These are phyloP conservation scores for Boletus rufocinnamomeus DNA, from an alignment of 768 basidiomycete species.

Conservation along the genomic window DNA sequence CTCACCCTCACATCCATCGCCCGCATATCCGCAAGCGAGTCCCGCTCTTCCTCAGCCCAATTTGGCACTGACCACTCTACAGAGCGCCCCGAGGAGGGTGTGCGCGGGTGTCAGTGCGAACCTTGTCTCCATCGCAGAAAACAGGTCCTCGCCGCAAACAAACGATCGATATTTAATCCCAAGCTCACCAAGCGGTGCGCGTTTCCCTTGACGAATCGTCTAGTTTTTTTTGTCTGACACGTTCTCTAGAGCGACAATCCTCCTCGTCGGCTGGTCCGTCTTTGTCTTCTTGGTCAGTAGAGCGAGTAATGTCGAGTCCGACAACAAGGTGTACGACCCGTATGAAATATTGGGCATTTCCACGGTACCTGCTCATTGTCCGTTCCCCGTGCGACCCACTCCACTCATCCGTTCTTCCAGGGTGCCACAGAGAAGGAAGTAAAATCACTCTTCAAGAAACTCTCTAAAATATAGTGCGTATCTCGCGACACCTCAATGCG, in stretches of 20 bases:
- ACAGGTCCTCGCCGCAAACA: constrained; percentile 42
- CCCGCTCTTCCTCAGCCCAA: not conserved
- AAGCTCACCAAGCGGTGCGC: constrained; percentile 54
- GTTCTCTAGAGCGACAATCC: constrained; percentile 53
- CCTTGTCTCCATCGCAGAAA: constrained; percentile 59
- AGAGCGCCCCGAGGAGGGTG: constrained; percentile 38
- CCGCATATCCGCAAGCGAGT: constrained; percentile 45
- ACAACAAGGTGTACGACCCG: constrained; percentile 84
- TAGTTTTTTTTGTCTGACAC: not conserved
- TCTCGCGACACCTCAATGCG: not conserved
- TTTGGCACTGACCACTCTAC: constrained; percentile 15
- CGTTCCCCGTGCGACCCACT: not conserved
- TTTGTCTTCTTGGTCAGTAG: constrained; percentile 71
- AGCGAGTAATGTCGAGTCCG: constrained; percentile 52
- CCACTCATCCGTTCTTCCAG: constrained; percentile 37
- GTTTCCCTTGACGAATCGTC: not conserved
- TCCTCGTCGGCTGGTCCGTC: constrained; percentile 72
- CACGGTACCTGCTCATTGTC: constrained; percentile 37
- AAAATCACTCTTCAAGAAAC: constrained; percentile 92
- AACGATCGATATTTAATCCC: constrained; percentile 50
- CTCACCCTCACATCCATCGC: constrained; percentile 59
- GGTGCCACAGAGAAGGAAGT: constrained; percentile 83
- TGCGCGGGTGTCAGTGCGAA: constrained; percentile 58
- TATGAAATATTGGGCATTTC: constrained; percentile 89
- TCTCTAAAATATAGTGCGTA: constrained; percentile 82